Conservation (phyloP, 805 yeast genomes). For the Wickerhamomyces ciferrii region DNA sequence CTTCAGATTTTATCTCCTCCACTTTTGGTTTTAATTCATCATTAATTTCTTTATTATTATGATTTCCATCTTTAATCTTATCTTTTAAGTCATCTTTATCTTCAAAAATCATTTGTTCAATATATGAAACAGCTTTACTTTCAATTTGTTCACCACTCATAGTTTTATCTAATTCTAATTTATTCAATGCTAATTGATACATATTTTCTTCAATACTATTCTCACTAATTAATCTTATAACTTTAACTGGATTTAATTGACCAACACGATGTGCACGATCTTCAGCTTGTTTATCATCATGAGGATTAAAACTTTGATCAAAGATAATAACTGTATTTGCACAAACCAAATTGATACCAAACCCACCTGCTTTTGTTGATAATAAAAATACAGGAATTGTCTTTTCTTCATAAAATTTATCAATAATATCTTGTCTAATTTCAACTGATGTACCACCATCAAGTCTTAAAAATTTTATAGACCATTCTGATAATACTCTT, state of each 20-base stretch:
- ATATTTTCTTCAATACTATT: conserved; percentile 89
- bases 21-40: neutral
- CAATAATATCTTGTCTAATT: conserved; percentile 86
- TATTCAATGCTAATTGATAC: conserved; percentile 79
- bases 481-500: conserved; percentile 55
- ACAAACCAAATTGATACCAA: conserved; percentile 94
- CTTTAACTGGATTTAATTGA: conserved; percentile 78
- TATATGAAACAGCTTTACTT: conserved; percentile 14
- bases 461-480: conserved; percentile 70
- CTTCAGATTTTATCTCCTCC: neutral
- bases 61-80: neutral
- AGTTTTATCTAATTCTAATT: conserved; percentile 70
- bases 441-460: conserved; percentile 97
- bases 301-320: conserved; percentile 96
- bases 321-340: conserved; percentile 89
- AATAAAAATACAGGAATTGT: conserved; percentile 80
- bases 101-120: conserved; percentile 40
- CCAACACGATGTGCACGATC: conserved; percentile 99
- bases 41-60: neutral
- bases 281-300: conserved; percentile 97
- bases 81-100: conserved; percentile 2
- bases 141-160: conserved; percentile 26
- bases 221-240: conserved; percentile 65
- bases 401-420: conserved; percentile 77
- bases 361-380: conserved; percentile 97